These are phyloP conservation scores for Trichosanthes cucumerina DNA, from an alignment of 306 rosid species.

Conservation along the genomic window DNA sequence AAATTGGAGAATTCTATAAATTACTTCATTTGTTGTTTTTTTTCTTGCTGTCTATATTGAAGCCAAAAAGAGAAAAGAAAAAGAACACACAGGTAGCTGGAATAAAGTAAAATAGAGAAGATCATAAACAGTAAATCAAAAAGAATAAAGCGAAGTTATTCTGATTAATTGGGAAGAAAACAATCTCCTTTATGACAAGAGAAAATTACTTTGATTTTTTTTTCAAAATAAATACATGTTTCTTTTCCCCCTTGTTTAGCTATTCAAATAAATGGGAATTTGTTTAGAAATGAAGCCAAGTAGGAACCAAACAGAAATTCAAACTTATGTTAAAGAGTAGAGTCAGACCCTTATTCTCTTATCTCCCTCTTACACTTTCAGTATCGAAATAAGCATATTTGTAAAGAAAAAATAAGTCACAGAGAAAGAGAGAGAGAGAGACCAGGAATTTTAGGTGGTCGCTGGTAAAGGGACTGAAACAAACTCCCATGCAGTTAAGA, in stretches of 20 bases:
- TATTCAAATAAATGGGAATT: neutral
- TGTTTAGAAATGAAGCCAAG: neutral
- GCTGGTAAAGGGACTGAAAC: neutral
- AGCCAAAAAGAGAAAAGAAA: neutral
- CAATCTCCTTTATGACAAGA: neutral
- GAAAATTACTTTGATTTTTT: neutral
- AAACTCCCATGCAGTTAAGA: slow-evolving; percentile 1
- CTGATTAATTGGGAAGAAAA: neutral
- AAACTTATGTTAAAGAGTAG: neutral
- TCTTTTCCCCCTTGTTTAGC: neutral
- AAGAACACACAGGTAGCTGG: neutral
- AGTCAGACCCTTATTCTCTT: neutral
- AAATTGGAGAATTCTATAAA: neutral
- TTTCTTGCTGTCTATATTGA: neutral
- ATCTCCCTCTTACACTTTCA: neutral
- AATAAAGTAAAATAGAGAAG: slow-evolving; percentile 1
- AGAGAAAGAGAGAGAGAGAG: neutral
- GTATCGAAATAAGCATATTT: neutral
- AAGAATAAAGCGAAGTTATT: neutral
- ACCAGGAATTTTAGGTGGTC: neutral
- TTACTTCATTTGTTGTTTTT: neutral
- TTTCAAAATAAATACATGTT: neutral
- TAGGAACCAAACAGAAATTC: neutral
- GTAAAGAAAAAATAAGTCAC: neutral
- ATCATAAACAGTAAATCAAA: slow-evolving; percentile 11